phyloP scores from a whole-genome alignment of 441 rosid genomes.

The Populus trichocarpa region DNA sequence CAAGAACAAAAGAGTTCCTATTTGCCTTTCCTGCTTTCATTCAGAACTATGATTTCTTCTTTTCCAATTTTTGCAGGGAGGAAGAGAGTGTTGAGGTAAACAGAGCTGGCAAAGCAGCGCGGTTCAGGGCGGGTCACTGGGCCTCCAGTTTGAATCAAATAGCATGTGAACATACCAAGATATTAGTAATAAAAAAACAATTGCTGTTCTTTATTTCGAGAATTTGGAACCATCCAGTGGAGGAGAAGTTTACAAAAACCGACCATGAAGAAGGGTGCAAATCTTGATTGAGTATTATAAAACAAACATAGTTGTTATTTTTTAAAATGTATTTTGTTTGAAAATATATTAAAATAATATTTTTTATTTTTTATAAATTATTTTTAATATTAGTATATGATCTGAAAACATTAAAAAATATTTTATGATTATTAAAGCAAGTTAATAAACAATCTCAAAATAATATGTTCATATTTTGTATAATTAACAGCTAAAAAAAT shows the following conservation, averaged over 20 bases:
- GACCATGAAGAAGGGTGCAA: too few species aligned
- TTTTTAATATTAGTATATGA: too few species aligned
- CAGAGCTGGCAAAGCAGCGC: neutral
- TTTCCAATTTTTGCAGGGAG: neutral
- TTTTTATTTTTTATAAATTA: too few species aligned
- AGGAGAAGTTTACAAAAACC: neutral
- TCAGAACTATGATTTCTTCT: constrained; percentile 7
- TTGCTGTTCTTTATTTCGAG: neutral
- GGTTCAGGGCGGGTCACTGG: neutral
- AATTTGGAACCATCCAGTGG: neutral
- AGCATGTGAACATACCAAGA: neutral
- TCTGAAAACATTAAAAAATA: too few species aligned
- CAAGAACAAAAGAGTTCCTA: neutral
- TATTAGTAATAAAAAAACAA: neutral
- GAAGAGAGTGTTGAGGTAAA: neutral
- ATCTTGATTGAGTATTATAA: too few species aligned
- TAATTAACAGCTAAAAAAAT: too few species aligned
- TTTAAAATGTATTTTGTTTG: too few species aligned
- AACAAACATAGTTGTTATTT: too few species aligned
- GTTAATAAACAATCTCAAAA: too few species aligned
- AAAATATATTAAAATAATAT: too few species aligned
- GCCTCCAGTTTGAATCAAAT: neutral
- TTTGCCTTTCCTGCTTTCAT: neutral
- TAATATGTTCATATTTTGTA: too few species aligned
- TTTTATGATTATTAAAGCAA: too few species aligned